Base-by-base conservation (phyloP, 139 green algal genomes). In the Chlorella vulgaris region DNA sequence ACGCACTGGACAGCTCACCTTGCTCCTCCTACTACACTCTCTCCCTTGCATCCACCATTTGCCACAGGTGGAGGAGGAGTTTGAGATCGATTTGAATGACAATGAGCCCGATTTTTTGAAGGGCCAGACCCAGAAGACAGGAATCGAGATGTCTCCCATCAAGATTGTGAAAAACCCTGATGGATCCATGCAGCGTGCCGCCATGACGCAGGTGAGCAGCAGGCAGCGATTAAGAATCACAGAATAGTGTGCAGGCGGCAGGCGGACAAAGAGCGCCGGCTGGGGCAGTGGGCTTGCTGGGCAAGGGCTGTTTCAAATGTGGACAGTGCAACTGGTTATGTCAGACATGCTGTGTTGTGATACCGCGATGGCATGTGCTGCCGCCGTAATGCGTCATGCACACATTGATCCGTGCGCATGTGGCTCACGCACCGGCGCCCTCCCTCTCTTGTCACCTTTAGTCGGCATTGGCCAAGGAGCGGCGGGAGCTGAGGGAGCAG, bases 121-220 rank as follows among this genome's bases (percentile, higher is more conserved):
- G 74, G 95, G 94, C 33, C 86, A 91, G 83, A 93, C 88, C 40
- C 76, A 62, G 29, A 78, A 80, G 35, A 84, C 42, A 22, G 88
- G 83, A 6, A 86, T 90, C 1, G 92, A 96, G 70, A 82, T 92
- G 73, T 88, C 55, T 53, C 96, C 96, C 42, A 93, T 99, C 85
- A 98, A 98, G 90, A 98, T 99, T 51, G 96, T 99, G 31, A 99
- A 98, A 84, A 99, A 99, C 86, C 96, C 96, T 0, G 96, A 99
- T 71, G 96, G 96, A 62, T 94, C 76, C 67, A 88, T 99, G 89
- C 96, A 99, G 93, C 88, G 96, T 2, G 95, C 96, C 13, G 96
- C 96, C 26, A 98, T 99, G 96, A 99, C 96, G 29, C 88, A 93
- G 88, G 83, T 86, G 71, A 13, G 62, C 7, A n/a, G 42, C 68